phyloP scores from a whole-genome alignment of 768 basidiomycete species.

The Tephrocybe sp. region DNA sequence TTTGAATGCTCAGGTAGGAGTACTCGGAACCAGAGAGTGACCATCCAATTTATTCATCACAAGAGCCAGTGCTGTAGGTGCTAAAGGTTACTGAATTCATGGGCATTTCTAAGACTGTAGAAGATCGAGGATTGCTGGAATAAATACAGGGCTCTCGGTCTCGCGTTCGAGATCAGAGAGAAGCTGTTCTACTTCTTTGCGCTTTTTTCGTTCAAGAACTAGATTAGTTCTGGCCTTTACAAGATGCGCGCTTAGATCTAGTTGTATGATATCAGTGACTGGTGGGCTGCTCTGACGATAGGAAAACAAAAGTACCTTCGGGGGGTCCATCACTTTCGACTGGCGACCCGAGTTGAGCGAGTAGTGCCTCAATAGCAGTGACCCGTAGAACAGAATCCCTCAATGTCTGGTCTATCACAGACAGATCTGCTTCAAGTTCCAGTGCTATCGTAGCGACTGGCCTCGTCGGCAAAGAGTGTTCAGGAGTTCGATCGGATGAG shows the following conservation, averaged over 20 bases:
- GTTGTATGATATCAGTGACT: not conserved
- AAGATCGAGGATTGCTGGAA: not conserved
- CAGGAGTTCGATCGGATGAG: not conserved
- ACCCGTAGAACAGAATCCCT: not conserved
- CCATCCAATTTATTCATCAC: too few species aligned
- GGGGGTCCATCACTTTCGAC: not conserved
- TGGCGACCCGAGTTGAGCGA: not conserved
- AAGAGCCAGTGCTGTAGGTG: too few species aligned
- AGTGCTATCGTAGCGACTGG: not conserved
- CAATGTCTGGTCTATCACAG: not conserved
- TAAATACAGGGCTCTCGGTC: not conserved
- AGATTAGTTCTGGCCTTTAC: slow-evolving; percentile 1
- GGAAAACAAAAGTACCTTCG: not conserved
- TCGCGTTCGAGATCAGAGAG: slow-evolving; percentile 3
- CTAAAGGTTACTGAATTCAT: too few species aligned
- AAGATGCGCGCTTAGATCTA: not conserved
- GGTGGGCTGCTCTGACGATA: not conserved
- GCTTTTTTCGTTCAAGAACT: not conserved
- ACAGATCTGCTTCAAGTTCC: not conserved
- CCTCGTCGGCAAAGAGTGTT: not conserved
- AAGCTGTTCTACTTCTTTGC: not conserved
- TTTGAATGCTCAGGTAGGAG: too few species aligned
- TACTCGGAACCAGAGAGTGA: too few species aligned
- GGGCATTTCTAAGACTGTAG: not conserved
- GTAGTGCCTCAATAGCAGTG: not conserved